These are phyloP conservation scores for Neofusicoccum sp. DNA, from an alignment of 2,329 filamentous ascomycete species.

Conservation along the genomic window DNA sequence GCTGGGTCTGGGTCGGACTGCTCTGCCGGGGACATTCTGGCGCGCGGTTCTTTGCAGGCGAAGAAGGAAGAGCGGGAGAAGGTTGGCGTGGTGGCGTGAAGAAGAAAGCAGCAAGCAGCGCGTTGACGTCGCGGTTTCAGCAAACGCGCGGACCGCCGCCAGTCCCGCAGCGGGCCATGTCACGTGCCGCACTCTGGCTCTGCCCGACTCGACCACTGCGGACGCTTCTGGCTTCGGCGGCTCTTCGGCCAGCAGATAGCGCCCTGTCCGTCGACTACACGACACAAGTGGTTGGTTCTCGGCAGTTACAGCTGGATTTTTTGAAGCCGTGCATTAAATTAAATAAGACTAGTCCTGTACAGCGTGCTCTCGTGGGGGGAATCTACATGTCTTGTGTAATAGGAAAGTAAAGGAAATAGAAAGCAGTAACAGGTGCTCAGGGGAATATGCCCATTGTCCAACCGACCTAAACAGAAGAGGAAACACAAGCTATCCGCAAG, in stretches of 20 bases:
- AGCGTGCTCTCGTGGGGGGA: slow-evolving; percentile 12
- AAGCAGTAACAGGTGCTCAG: not conserved
- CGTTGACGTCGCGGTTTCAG: too few species aligned
- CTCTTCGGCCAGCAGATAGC: too few species aligned
- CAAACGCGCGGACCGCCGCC: not conserved
- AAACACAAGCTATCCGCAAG: not conserved
- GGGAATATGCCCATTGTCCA: slow-evolving; percentile 4
- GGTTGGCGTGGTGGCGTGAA: not conserved
- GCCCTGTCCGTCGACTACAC: too few species aligned
- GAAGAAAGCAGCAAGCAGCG: not conserved
- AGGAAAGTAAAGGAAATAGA: not conserved
- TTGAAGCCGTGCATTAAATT: not conserved
- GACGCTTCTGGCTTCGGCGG: not conserved
- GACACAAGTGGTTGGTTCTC: not conserved
- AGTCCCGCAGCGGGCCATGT: not conserved
- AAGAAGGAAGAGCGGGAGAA: not conserved
- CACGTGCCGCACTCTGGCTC: not conserved
- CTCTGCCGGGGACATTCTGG: not conserved
- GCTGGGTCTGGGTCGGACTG: too few species aligned
- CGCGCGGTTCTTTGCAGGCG: not conserved
- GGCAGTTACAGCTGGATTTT: too few species aligned
- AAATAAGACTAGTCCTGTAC: not conserved
- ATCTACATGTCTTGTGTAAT: slow-evolving; percentile 11
- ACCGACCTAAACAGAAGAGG: not conserved
- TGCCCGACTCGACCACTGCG: not conserved